Evolutionary conservation across 2,329 filamentous ascomycete genomes (phyloP).

Genomic region (Elsinoe necatrix): DNA sequence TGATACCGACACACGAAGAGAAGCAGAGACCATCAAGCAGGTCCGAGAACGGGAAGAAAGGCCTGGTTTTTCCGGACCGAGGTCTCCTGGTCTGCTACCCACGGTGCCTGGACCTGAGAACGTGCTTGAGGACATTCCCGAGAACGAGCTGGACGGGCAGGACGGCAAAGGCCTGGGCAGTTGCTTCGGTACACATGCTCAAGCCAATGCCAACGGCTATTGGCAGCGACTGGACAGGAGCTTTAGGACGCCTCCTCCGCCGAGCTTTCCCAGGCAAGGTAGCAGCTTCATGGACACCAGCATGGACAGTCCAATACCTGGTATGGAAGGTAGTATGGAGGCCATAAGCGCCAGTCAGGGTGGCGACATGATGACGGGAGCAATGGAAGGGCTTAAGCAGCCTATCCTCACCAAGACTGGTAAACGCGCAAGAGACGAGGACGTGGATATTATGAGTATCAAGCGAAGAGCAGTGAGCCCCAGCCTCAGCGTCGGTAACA

Average conservation of each 20-base stretch:
- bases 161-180: conserved; percentile 43
- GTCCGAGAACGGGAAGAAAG: conserved; percentile 74
- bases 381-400: conserved; percentile 8
- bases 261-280: conserved; percentile 48
- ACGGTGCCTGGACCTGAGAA: conserved; percentile 48
- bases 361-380: background rate
- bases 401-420: conserved; percentile 30
- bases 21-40: conserved; percentile 92
- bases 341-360: background rate
- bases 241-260: conserved; percentile 54
- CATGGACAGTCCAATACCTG: conserved; percentile 46
- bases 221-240: conserved; percentile 74
- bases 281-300: conserved; percentile 55
- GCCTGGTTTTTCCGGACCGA: conserved; percentile 41
- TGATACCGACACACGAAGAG: conserved; percentile 79
- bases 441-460: conserved; percentile 79
- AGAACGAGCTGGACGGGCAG: conserved; percentile 35
- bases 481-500: conserved; percentile 73
- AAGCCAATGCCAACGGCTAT: conserved; percentile 65
- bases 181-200: conserved; percentile 66
- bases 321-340: background rate
- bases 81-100: conserved; percentile 59
- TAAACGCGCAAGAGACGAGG: conserved; percentile 82
- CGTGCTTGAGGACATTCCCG: conserved; percentile 58
- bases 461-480: conserved; percentile 88